These are phyloP conservation scores for Coccinonectria pachysandricola DNA, from an alignment of 2,329 filamentous ascomycete genomes.

Conservation along the genomic window DNA sequence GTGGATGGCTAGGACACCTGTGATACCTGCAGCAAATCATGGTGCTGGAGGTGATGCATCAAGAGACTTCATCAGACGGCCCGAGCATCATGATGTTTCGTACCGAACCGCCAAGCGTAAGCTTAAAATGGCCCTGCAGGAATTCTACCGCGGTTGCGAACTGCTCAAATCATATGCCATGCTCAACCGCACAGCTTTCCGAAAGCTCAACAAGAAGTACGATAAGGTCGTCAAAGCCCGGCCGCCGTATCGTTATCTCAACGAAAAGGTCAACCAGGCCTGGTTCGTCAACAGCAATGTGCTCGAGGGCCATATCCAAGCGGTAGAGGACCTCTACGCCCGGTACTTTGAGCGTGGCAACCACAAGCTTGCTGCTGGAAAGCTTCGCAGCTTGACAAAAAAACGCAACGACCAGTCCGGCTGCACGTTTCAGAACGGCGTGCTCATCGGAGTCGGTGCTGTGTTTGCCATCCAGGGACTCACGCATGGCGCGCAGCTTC, in stretches of 20 bases:
- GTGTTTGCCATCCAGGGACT: constrained; percentile 59
- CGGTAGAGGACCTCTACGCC: constrained; percentile 84
- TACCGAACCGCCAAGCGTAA: constrained; percentile 86
- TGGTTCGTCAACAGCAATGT: constrained; percentile 88
- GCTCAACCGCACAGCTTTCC: constrained; percentile 84
- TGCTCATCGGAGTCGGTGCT: constrained; percentile 57
- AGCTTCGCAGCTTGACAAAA: constrained; percentile 64
- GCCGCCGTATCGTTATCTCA: constrained; percentile 72
- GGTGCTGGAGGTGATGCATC: constrained; percentile 26
- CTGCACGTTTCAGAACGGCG: constrained; percentile 49
- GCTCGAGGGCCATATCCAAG: constrained; percentile 67
- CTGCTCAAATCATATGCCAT: constrained; percentile 84
- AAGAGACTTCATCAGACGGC: constrained; percentile 42
- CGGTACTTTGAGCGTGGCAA: constrained; percentile 92
- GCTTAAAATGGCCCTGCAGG: constrained; percentile 80
- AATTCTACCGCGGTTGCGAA: constrained; percentile 87
- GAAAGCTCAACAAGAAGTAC: constrained; percentile 98
- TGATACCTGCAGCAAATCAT: constrained; percentile 21
- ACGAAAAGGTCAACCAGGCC: constrained; percentile 79
- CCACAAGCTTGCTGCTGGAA: constrained; percentile 80
- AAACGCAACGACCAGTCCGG: constrained; percentile 45
- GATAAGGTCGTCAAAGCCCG: constrained; percentile 80
- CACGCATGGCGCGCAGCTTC: constrained; percentile 46
- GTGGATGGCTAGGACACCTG: constrained; percentile 41
- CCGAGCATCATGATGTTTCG: constrained; percentile 48